Evolutionary conservation across 139 green algal genomes (phyloP), one percentile per base, ranked within the genome.

Genomic region (Haematococcus sp.): DNA sequence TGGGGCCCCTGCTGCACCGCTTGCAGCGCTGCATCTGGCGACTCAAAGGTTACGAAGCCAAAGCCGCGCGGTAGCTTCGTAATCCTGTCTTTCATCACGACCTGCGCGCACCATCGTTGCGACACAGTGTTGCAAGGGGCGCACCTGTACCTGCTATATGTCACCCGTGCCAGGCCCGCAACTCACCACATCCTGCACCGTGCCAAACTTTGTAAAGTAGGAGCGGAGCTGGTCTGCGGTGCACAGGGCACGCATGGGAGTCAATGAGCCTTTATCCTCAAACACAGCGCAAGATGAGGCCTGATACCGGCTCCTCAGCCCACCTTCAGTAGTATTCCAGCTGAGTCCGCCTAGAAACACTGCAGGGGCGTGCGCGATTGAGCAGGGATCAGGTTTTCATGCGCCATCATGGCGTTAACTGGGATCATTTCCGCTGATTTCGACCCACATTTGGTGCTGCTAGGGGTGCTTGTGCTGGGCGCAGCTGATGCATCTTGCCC

Each of bases 11-110:
- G 74, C 31, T 77, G 30, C 40, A 83, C 88, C 0, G 89, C 91
- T 25, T 60, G 56, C 34, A 88, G 80, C 17, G 91, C 91, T 25
- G 76, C 76, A 13, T 77, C 77, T 43, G 85, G 56, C 7, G 88
- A 67, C 0, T 79, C 74, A 68, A 93, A 93, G 0, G 88, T 96
- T 23, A 96, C 82, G 76, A 96, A 96, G 3, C 91, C 91, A 73
- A 96, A 96, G 25, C 91, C 90, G 17, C 91, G 83, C 0, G 90
- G 88, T 35, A 80, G 80, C 22, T 76, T 68, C 0, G 89, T 95
- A n/a, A 80, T 49, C 3, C 86, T 78, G 70, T 96, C 90, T 13
- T 73, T 65, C 90, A 95, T 96, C 2, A 96, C 85, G 17, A 92
- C 86, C 91, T 96, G 83, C 40, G 40, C 40, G 40, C 40, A 11